A percentile compares a stretch with the other conserved stretches of the same genome.
These are phyloP conservation scores for Hypsizygus marmoreus DNA, from an alignment of 768 basidiomycete genomes.

Conservation along the genomic window DNA sequence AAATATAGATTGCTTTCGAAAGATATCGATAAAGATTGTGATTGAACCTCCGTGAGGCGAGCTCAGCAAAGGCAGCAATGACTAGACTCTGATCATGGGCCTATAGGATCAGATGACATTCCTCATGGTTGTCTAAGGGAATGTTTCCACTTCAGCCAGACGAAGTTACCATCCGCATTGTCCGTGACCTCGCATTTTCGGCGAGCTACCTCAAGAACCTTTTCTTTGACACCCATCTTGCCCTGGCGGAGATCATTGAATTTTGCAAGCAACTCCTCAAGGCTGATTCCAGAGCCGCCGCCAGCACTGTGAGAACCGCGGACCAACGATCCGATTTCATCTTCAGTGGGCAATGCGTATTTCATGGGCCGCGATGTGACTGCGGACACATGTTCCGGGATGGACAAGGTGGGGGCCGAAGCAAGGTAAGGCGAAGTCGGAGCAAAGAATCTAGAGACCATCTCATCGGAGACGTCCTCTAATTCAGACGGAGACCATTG, in stretches of 20 bases:
- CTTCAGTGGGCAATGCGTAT: slow-evolving; percentile 76
- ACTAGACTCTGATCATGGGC: slow-evolving; percentile 5
- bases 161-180: slow-evolving; percentile 58
- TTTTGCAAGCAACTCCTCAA: slow-evolving; percentile 63
- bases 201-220: slow-evolving; percentile 73
- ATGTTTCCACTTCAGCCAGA: slow-evolving; percentile 65
- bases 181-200: slow-evolving; percentile 66
- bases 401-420: slow-evolving; percentile 44
- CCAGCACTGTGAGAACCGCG: slow-evolving; percentile 62
- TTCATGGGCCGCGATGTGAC: slow-evolving; percentile 33
- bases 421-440: slow-evolving; percentile 48
- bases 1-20: too few relatives aligned
- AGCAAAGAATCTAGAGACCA: slow-evolving; percentile 71
- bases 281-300: slow-evolving; percentile 59
- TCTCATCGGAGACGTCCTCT: slow-evolving; percentile 57
- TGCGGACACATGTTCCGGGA: slow-evolving; percentile 35
- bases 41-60: too few relatives aligned
- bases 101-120: slow-evolving; percentile 11
- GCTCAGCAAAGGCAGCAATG: too few relatives aligned
- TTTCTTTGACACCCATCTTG: slow-evolving; percentile 69
- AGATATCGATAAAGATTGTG: too few relatives aligned
- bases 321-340: slow-evolving; percentile 67
- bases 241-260: slow-evolving; percentile 50
- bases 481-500: slow-evolving; percentile 72
- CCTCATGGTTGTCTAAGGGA: slow-evolving; percentile 24